Conservation (phyloP, 805 yeast genomes). For the Saturnispora dispora region DNA sequence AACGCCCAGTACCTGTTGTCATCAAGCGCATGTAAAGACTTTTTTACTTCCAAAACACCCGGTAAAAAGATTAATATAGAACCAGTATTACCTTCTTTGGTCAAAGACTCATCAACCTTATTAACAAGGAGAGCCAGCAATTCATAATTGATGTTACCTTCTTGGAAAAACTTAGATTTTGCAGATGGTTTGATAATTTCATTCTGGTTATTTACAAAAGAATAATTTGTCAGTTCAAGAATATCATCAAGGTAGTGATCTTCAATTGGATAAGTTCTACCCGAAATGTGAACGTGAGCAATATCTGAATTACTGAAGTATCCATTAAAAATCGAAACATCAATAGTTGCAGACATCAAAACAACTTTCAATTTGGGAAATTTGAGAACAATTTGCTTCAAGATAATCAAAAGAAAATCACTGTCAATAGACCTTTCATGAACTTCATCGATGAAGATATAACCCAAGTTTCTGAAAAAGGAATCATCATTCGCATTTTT, state of each 20-base stretch:
- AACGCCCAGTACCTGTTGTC: constrained; percentile 34
- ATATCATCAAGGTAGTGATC: constrained; percentile 68
- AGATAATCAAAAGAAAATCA: constrained; percentile 70
- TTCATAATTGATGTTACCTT: constrained; percentile 68
- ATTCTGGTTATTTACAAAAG: constrained; percentile 28
- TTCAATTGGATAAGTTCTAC: constrained; percentile 86
- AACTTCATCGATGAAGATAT: constrained; percentile 88
- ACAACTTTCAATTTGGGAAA: constrained; percentile 55
- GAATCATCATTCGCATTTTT: constrained; percentile 20
- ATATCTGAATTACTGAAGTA: constrained; percentile 46
- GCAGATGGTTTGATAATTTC: constrained; percentile 44
- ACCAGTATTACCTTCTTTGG: constrained; percentile 39
- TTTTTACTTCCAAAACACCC: constrained; percentile 80
- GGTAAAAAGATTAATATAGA: constrained; percentile 82
- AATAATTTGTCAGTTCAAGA: constrained; percentile 47
- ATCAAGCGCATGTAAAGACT: constrained; percentile 39
- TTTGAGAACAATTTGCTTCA: constrained; percentile 49
- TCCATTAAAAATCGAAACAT: constrained; percentile 51
- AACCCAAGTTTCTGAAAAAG: constrained; percentile 48
- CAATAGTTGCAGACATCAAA: constrained; percentile 92
- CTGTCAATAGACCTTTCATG: constrained; percentile 91
- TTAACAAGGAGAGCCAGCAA: constrained; percentile 50
- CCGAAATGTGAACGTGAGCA: constrained; percentile 71
- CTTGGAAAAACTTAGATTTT: constrained; percentile 54
- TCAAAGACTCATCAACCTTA: constrained; percentile 43